Base-by-base conservation (phyloP, 2,329 filamentous ascomycete genomes). In the Penicillium oxalicum region DNA sequence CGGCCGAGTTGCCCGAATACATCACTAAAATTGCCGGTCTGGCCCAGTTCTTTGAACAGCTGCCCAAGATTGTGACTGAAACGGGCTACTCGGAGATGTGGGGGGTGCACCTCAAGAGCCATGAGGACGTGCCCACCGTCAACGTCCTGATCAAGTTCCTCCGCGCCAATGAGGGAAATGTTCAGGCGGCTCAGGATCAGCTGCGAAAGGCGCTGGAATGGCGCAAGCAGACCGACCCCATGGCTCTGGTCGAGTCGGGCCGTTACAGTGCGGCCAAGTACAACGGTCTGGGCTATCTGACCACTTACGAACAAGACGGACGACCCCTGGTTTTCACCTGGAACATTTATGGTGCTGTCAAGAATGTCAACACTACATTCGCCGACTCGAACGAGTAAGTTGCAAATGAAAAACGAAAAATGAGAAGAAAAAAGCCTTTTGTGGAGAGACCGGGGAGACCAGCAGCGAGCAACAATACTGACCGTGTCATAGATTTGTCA, bases 61-160 rank as follows among this genome's bases (percentile, higher is more conserved):
- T 91, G 32, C 71, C 78, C 5, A 68, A 74, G 5, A 79, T 90
- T 51, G 69, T 83, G 51, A 70, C 73, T 42, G 74, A 77, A 50
- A 73, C 80, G 44, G 76, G 72, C 12, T 78, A 95, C 70, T 72
- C 73, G 44, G 90, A 96, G 75, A 87, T 96, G 78, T 97, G 91
- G 82, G 91, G 91, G 42, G 82, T 96, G 46, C 74, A 79, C 29
- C 80, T 96, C 39, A 65, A 68, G 50, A 61, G 65, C 48, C 61
- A 59, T 47, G 60, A 71, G 36, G 77, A 89, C 60, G 77, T 91
- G 45, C 87, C 87, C 47, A 90, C 87, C 41, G 84, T 87, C 65
- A 84, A 95, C 60, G 81, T 96, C 44, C 77, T 96, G 42, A 89
- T 95, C 67, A 97, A 96, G 75, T 96, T 91, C 73, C 80, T 97